Base-by-base conservation (phyloP, 208 protist species). In the Crithidia acanthocephali region DNA sequence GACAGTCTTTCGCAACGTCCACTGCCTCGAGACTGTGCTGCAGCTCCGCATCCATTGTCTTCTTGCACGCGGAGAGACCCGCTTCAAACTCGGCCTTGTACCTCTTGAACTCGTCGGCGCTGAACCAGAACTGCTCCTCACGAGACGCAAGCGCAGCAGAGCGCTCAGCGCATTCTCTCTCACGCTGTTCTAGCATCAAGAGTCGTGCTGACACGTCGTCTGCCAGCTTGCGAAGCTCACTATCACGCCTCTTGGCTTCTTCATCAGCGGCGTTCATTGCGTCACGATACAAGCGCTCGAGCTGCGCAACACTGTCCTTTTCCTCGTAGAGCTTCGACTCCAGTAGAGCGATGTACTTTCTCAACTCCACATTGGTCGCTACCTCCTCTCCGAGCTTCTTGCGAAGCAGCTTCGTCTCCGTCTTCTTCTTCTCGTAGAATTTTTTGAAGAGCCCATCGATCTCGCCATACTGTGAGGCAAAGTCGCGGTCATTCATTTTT, bases 361-460 rank as follows among this genome's bases (percentile, higher is more conserved):
- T 65, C 35, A 77, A 57, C 30, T 77, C 47, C 0, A 60, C 40
- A 18, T 77, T 71, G n/a, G 48, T 50, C 10, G 56, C 35, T 4
- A 72, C 42, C 37, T 77, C 64, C 27, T 77, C 48, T 35, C 64
- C 44, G 1, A 77, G 50, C 33, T 62, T 52, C 3, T 52, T 55
- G 9, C 51, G 47, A 16, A 77, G 51, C 8, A 28, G 42, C 50
- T 60, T 61, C 13, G 56, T 40, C 48, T 72, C 48, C 2, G 28
- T 47, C 58, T 45, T 44, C 48, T 67, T 77, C 22, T 56, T 59
- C 4, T 58, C 35, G 15, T 45, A 58, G 27, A 69, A 77, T 10
- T 62, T 60, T 35, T 61, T 77, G 3, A 72, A 25, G n/a, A 77
- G 58, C 22, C 65, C 40, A 16, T 77, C 64, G 10, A 77, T 45